These are phyloP conservation scores for Tricladium varicosporioides DNA, from an alignment of 2,329 filamentous ascomycete species.

Conservation along the genomic window DNA sequence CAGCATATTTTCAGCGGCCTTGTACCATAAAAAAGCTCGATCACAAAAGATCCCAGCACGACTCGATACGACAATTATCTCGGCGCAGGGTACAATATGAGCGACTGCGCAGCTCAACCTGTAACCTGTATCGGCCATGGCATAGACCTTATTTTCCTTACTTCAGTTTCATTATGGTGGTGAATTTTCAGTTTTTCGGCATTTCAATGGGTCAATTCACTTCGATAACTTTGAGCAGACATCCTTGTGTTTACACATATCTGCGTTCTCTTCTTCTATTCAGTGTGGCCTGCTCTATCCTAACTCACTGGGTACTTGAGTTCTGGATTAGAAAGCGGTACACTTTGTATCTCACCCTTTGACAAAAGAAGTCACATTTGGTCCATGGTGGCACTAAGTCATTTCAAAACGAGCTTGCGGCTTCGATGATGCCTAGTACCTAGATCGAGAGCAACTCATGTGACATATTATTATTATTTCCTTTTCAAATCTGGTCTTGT, in stretches of 20 bases:
- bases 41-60: slow-evolving; percentile 32
- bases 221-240: slow-evolving; percentile 27
- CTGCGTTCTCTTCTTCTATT: slow-evolving; percentile 21
- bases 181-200: slow-evolving; percentile 19
- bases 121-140: slow-evolving; percentile 29
- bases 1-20: slow-evolving; percentile 27
- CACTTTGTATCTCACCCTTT: slow-evolving; percentile 22
- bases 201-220: slow-evolving; percentile 25
- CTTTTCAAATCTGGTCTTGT: slow-evolving; percentile 16
- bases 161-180: slow-evolving; percentile 18
- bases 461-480: slow-evolving; percentile 25
- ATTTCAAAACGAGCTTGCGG: slow-evolving; percentile 10
- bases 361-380: slow-evolving; percentile 7
- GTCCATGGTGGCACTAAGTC: slow-evolving; percentile 7
- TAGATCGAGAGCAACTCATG: slow-evolving; percentile 7
- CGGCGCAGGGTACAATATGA: slow-evolving; percentile 34
- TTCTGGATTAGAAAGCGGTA: slow-evolving; percentile 8
- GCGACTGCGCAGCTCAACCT: slow-evolving; percentile 34
- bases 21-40: slow-evolving; percentile 35
- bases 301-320: slow-evolving; percentile 3
- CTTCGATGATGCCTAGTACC: not conserved
- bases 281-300: slow-evolving; percentile 6
- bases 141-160: slow-evolving; percentile 28
- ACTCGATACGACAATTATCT: slow-evolving; percentile 29
- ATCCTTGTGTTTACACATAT: slow-evolving; percentile 29